Base-by-base conservation (phyloP, 768 basidiomycete genomes). In the Mycena capillaripes region DNA sequence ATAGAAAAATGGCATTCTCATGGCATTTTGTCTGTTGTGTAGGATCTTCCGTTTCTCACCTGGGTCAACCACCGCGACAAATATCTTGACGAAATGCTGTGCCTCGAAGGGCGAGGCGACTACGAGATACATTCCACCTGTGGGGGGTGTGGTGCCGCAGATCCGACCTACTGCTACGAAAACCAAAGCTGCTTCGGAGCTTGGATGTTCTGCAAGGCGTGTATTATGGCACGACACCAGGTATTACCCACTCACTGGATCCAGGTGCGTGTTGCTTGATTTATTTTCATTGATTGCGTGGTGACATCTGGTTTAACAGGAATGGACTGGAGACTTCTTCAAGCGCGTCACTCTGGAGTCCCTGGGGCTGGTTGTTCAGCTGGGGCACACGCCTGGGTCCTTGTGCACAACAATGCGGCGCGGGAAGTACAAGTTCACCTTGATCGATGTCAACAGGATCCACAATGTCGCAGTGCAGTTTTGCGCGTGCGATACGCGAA, bases 311-410 rank as follows among this genome's bases (percentile, higher is more conserved):
- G 4, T 36, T 0, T 11, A 6, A 23, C 12, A 71, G 70, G 21
- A 62, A 30, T 66, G 70, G 70, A 53, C 36, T 1, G 70, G 65
- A 9, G 19, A 9, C 2, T 71, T 14, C 32, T 71, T 71, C n/a
- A 52, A 40, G 21, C 70, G n/a, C 0, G 10, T 36, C 1, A 5
- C n/a, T 5, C 65, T 71, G 11, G 0, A 2, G 4, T 11, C 21
- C 1, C 58, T 71, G 3, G 65, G 59, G 3, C 19, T 71, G 11
- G 50, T 42, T 2, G 23, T 62, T 1, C 70, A 71, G 40, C n/a
- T 71, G 8, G 70, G 70, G 0, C 70, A 71, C 14, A 16, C 65
- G 0, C 48, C 65, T 9, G 65, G 70, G 2, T 40, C 10, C 1
- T 6, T 3, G 1, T 66, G 70, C 14, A n/a, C 38, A 14, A 16